phyloP scores from a whole-genome alignment of 768 basidiomycete species.

The Phlebiopsis gigantea region DNA sequence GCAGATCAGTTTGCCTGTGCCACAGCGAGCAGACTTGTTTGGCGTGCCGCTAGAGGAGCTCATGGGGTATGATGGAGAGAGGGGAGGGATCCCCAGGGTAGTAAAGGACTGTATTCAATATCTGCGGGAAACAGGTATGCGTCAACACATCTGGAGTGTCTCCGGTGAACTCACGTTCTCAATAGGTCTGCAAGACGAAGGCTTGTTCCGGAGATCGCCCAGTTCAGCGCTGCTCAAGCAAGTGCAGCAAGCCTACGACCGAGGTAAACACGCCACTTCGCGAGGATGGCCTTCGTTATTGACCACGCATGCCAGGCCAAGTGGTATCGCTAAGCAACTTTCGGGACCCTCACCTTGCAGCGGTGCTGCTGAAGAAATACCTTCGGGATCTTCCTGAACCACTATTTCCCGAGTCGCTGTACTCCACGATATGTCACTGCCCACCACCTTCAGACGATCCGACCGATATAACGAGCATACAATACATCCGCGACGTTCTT shows the following conservation, averaged over 20 bases:
- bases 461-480: constrained; percentile 50
- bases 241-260: constrained; percentile 79
- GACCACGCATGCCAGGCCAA: constrained; percentile 43
- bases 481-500: constrained; percentile 64
- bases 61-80: constrained; percentile 83
- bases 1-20: constrained; percentile 61
- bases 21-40: constrained; percentile 60
- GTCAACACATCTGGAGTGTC: too few species aligned
- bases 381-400: constrained; percentile 76
- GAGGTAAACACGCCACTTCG: constrained; percentile 44
- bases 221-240: constrained; percentile 63
- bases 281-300: too few species aligned
- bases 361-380: constrained; percentile 84
- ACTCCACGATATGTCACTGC: constrained; percentile 62
- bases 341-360: constrained; percentile 73
- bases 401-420: constrained; percentile 67
- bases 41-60: constrained; percentile 77
- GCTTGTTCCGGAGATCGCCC: constrained; percentile 80
- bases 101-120: constrained; percentile 72
- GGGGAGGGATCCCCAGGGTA: constrained; percentile 75
- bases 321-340: constrained; percentile 76
- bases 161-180: background rate
- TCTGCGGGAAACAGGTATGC: constrained; percentile 51
- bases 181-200: constrained; percentile 61
- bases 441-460: constrained; percentile 50